A percentile compares a stretch with the other conserved stretches of the same genome.
Evolutionary conservation across 768 basidiomycete genomes (phyloP).

Genomic region (Suillus paluster): DNA sequence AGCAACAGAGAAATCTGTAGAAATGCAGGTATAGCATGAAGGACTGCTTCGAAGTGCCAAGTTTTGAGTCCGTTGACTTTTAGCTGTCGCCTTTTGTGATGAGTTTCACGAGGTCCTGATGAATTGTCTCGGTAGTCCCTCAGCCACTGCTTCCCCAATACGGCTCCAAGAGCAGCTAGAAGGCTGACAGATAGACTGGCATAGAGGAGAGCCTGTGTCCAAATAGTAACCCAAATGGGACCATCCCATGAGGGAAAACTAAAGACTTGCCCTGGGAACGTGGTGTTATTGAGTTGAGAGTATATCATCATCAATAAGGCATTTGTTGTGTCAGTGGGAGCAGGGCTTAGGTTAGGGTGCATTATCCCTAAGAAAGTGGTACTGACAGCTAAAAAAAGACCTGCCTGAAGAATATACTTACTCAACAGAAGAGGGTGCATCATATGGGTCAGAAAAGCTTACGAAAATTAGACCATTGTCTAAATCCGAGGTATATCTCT

Average conservation of each 20-base stretch:
- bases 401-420: constrained; percentile 12
- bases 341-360: constrained; percentile 12
- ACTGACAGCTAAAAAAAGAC: constrained; percentile 20
- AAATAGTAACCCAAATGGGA: constrained; percentile 6
- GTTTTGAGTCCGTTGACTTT: no score
- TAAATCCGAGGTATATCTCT: neutral
- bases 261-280: neutral
- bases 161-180: constrained; percentile 17
- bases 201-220: constrained; percentile 13
- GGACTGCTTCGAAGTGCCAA: constrained; percentile 11
- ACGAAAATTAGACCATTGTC: neutral
- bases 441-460: neutral
- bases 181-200: constrained; percentile 18
- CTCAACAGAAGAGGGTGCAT: neutral
- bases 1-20: constrained; percentile 16
- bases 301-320: constrained; percentile 16
- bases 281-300: constrained; percentile 11
- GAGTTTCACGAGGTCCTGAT: no score
- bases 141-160: constrained; percentile 21
- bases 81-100: no score
- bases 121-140: no score
- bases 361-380: constrained; percentile 13
- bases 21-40: constrained; percentile 10
- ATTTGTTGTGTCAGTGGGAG: constrained; percentile 13
- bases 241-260: no score